Conservation (phyloP, 2,329 filamentous ascomycete genomes). For the Hypoxylon rubiginosum region DNA sequence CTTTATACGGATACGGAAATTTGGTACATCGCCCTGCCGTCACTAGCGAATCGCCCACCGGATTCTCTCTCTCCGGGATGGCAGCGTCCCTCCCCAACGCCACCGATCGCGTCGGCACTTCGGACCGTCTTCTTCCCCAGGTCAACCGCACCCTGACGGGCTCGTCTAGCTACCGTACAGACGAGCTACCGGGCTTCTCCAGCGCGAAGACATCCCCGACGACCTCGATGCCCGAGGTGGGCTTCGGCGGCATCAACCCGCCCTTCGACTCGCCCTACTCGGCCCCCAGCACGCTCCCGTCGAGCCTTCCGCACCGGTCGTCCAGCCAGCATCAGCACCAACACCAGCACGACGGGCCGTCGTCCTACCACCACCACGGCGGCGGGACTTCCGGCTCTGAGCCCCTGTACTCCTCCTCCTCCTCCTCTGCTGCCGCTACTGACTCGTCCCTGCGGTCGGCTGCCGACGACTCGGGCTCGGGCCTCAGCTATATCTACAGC, state of each 20-base stretch:
- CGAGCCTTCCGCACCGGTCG: slow-evolving; percentile 38
- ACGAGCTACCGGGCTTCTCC: slow-evolving; percentile 47
- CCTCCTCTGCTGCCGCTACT: too few relatives aligned
- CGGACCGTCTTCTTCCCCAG: slow-evolving; percentile 54
- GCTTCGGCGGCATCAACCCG: slow-evolving; percentile 48
- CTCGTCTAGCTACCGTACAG: slow-evolving; percentile 50
- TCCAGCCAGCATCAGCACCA: too few relatives aligned
- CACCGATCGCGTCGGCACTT: slow-evolving; percentile 45
- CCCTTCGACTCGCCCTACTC: slow-evolving; percentile 45
- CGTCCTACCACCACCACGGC: slow-evolving; percentile 40
- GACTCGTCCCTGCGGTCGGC: slow-evolving; percentile 42
- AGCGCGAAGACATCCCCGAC: slow-evolving; percentile 42
- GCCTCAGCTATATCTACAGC: slow-evolving; percentile 49
- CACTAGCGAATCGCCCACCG: slow-evolving; percentile 51
- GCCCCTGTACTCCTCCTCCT: slow-evolving; percentile 40
- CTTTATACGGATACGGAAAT: slow-evolving; percentile 53
- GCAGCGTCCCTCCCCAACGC: slow-evolving; percentile 57
- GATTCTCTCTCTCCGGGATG: slow-evolving; percentile 58
- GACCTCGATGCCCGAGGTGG: slow-evolving; percentile 46
- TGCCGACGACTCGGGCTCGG: slow-evolving; percentile 41
- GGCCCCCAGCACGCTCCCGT: slow-evolving; percentile 32
- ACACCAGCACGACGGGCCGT: slow-evolving; percentile 36
- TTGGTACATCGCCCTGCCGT: slow-evolving; percentile 56
- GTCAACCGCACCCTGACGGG: slow-evolving; percentile 52
- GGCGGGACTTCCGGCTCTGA: slow-evolving; percentile 32